Base-by-base conservation (phyloP, 2,329 filamentous ascomycete species). In the Aspergillus jensenii region DNA sequence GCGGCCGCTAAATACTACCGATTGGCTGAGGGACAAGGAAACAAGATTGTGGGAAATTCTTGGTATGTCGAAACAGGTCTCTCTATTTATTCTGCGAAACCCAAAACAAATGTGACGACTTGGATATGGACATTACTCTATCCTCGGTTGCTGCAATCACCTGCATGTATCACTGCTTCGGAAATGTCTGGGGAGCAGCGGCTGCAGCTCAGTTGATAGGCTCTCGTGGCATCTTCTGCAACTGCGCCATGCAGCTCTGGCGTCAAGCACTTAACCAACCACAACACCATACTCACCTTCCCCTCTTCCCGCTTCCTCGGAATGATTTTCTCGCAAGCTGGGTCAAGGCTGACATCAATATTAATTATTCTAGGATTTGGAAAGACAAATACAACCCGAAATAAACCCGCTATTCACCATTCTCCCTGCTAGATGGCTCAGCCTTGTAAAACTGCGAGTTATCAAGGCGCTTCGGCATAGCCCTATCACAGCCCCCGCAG, bases 1-100 rank as follows among this genome's bases (percentile, higher is more conserved):
- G 67, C 82, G 67, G 84, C 95, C 68, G 93, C 95, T 66, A 90
- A 90, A 76, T 97, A 97, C 78, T 91, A 96, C 75, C 90, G 93
- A 69, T 83, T 93, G 69, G 93, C 95, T 39, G 95, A 98, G 78
- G 83, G 90, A 70, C 90, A 88, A 71, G 93, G 93, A 51, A 90
- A 88, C 76, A 97, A 96, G 81, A 92, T 87, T 55, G 81, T 98
- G 63, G 95, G 95, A 62, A 97, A 98, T 79, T 90, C 90, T 68
- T 99, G 95, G 93, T 97, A 87, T 76, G 90, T 84, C 41, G 31
- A 47, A 59, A 19, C 25, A 44, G 44, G 40, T 43, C 50, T 25
- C 31, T 56, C 44, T 27, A 46, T 46, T 48, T 52, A 14, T 46
- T 54, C 17, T 52, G 46, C 40, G 23, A 40, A 50, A 45, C 44